Evolutionary conservation across 257 asterid genomes (phyloP).

Genomic region (Lycium ferocissimum): DNA sequence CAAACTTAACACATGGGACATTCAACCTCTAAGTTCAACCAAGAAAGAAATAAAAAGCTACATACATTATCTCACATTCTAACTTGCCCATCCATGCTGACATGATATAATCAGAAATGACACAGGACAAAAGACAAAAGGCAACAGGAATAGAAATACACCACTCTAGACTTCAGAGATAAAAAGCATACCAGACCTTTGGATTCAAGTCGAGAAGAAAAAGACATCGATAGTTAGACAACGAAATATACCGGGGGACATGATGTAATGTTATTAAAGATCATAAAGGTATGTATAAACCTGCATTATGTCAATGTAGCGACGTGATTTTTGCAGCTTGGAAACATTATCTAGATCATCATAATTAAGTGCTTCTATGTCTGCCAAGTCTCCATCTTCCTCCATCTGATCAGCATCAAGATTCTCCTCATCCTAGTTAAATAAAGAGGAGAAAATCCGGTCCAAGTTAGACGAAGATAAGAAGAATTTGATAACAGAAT

Average conservation of each 20-base stretch:
- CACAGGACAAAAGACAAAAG: neutral
- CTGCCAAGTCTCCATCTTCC: slow-evolving; percentile 95
- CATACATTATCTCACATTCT: neutral
- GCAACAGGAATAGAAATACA: neutral
- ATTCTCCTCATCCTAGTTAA: slow-evolving; percentile 61
- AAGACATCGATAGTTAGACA: neutral
- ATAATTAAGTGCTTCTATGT: slow-evolving; percentile 87
- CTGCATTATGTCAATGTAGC: slow-evolving; percentile 79
- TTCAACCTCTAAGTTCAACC: neutral
- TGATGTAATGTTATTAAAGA: neutral
- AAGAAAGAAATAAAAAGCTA: neutral
- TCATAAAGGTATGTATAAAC: slow-evolving; percentile 41
- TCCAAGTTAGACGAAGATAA: slow-evolving; percentile 20
- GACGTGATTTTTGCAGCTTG: slow-evolving; percentile 80
- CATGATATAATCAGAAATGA: slow-evolving; percentile 8
- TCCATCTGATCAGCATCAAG: slow-evolving; percentile 75
- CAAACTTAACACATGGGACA: neutral
- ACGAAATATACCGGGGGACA: neutral
- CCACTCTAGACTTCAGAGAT: neutral
- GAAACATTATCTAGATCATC: slow-evolving; percentile 95
- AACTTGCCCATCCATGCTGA: neutral
- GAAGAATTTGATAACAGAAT: slow-evolving; percentile 23
- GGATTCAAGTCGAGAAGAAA: neutral
- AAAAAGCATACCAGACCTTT: neutral
- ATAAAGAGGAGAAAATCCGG: slow-evolving; percentile 32